Base-by-base conservation (phyloP, 371 early-diverging fungal genomes). In the Mortierella sp. region DNA sequence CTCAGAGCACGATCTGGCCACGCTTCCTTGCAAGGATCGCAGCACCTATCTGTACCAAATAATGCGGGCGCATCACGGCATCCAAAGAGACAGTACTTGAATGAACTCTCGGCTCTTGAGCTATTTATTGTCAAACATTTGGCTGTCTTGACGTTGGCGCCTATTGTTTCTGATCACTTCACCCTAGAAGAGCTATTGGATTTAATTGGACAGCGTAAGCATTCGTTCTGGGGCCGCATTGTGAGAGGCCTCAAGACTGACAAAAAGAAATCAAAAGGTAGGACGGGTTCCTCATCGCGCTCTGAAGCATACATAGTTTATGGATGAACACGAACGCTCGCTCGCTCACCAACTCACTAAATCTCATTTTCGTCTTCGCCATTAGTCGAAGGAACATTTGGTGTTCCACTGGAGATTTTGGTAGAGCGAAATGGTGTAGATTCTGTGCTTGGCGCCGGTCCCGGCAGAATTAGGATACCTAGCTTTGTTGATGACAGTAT, bases 361-460 rank as follows among this genome's bases (percentile, higher is more conserved):
- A 47, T 37, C 9, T 20, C 22, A 18, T 35, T 64, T 20, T 43
- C 6, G 45, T 4, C 24, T 20, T 43, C 2, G 30, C 35, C 28
- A 30, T 28, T 64, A 73, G 88, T 84, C 80, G 91, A 92, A 76
- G 90, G 95, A 45, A 91, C 95, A 1, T 98, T 98, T 87, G 97
- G 97, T n/a, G 96, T 96, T 1, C 89, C 96, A 6, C 83, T 98
- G 51, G 97, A 97, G 66, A 74, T 88, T 1, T 86, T 98, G 10
- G 90, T 96, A 9, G 96, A 97, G 70, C 89, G 91, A 67, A 90
- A 92, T 72, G 96, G 97, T 0, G 90, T 94, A 4, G 95, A 97
- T 66, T 94, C 97, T 0, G 89, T 89, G 11, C 78, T 96, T n/a
- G 95, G 94, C 0, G 89, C 93, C 8, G 92, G 94, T 0, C 94